Conservation (phyloP, 495 filamentous ascomycete species). For the Annulohypoxylon stygium region DNA sequence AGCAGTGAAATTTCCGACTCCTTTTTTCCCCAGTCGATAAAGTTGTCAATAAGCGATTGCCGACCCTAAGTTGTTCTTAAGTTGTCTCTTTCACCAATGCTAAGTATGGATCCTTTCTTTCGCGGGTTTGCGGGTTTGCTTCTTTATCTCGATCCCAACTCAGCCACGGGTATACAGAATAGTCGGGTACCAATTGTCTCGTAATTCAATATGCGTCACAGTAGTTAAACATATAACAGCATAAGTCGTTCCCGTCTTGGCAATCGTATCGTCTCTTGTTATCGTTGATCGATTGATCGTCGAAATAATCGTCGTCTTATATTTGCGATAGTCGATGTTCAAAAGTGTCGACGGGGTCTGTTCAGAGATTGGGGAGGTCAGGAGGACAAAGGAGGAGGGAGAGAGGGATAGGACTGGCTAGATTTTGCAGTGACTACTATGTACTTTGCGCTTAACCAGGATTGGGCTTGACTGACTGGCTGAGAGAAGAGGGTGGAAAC, state of each 20-base stretch:
- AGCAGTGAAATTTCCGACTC: constrained; percentile 13
- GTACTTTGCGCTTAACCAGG: constrained; percentile 43
- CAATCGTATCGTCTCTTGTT: constrained; percentile 23
- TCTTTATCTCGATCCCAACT: constrained; percentile 41
- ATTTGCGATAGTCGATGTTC: constrained; percentile 22
- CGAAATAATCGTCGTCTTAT: constrained; percentile 32
- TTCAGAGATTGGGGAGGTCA: constrained; percentile 14
- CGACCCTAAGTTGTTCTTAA: constrained; percentile 11
- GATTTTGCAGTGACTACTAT: constrained; percentile 35
- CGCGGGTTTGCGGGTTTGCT: constrained; percentile 1
- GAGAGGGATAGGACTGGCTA: constrained; percentile 34
- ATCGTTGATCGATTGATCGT: constrained; percentile 37
- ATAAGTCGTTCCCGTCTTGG: constrained; percentile 11
- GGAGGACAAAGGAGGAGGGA: constrained; percentile 42
- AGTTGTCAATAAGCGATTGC: constrained; percentile 24
- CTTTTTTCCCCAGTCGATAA: constrained; percentile 19
- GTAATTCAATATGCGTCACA: constrained; percentile 17
- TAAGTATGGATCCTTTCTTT: constrained; percentile 32
- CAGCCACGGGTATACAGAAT: constrained; percentile 31
- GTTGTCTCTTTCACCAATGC: constrained; percentile 22
- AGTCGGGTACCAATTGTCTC: constrained; percentile 42
- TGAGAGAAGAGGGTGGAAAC: constrained; percentile 44
- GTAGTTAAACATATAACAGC: constrained; percentile 20
- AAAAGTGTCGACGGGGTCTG: constrained; percentile 23
- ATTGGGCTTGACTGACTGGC: constrained; percentile 42